Evolutionary conservation across 768 basidiomycete species (phyloP).

Genomic region (Kwoniella sp.): DNA sequence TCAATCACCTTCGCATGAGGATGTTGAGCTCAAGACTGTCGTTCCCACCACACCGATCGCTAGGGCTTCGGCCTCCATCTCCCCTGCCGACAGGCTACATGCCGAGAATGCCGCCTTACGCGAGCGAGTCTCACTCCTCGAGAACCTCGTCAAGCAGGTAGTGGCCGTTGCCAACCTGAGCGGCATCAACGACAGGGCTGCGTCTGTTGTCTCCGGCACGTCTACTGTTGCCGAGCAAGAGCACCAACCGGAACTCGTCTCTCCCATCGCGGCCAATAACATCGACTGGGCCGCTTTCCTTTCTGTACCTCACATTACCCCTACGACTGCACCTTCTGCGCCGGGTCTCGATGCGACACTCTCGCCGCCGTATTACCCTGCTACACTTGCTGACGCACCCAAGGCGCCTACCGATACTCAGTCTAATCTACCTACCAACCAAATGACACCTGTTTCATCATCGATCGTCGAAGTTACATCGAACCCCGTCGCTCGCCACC

Average conservation of each 20-base stretch:
- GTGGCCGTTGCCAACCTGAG: slow-evolving; percentile 42
- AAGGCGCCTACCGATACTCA: slow-evolving; percentile 3
- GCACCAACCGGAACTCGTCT: slow-evolving; percentile 2
- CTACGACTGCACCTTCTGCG: background rate
- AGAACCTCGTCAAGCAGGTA: slow-evolving; percentile 45
- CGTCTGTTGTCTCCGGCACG: background rate
- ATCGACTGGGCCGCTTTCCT: slow-evolving; percentile 23
- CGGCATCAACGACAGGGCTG: slow-evolving; percentile 4
- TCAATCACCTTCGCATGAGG: slow-evolving; percentile 1
- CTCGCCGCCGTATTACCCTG: slow-evolving; percentile 22
- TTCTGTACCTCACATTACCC: slow-evolving; percentile 9
- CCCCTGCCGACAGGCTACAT: slow-evolving; percentile 14
- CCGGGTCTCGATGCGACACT: slow-evolving; percentile 25
- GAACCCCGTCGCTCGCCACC: slow-evolving; percentile 51
- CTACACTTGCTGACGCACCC: slow-evolving; percentile 6
- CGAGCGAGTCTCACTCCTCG: slow-evolving; percentile 39
- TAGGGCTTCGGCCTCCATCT: background rate
- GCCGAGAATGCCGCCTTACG: slow-evolving; percentile 40
- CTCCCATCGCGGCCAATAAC: slow-evolving; percentile 5
- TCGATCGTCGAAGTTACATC: slow-evolving; percentile 12
- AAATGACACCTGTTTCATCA: slow-evolving; percentile 1
- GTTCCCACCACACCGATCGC: background rate
- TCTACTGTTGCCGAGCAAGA: background rate
- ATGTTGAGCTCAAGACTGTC: background rate
- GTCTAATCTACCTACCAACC: slow-evolving; percentile 1